These are phyloP conservation scores for Mucor ambiguus DNA, from an alignment of 371 early-diverging fungal species.

Conservation along the genomic window DNA sequence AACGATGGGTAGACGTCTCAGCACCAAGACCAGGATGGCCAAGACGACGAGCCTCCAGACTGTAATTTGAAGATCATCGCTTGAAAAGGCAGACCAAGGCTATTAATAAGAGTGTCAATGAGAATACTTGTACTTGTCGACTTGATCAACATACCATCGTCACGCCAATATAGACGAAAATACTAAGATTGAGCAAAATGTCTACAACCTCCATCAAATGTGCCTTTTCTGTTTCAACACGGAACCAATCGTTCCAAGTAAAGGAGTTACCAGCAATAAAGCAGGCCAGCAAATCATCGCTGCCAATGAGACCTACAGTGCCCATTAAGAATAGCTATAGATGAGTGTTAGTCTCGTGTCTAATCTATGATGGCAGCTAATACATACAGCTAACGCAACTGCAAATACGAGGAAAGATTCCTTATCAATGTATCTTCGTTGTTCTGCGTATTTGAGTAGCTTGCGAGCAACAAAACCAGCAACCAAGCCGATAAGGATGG, in stretches of 20 bases:
- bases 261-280: slow-evolving; percentile 92
- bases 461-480: slow-evolving; percentile 78
- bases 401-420: slow-evolving; percentile 90
- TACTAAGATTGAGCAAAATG: slow-evolving; percentile 80
- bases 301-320: slow-evolving; percentile 71
- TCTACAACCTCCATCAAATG: slow-evolving; percentile 89
- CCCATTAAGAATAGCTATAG: slow-evolving; percentile 75
- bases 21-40: slow-evolving; percentile 70
- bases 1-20: slow-evolving; percentile 84
- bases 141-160: slow-evolving; percentile 51
- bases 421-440: slow-evolving; percentile 80
- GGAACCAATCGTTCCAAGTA: slow-evolving; percentile 91
- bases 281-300: slow-evolving; percentile 90
- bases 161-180: slow-evolving; percentile 92
- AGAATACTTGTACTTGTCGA: neutral
- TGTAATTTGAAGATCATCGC: slow-evolving; percentile 39
- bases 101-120: neutral
- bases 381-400: slow-evolving; percentile 78
- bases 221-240: slow-evolving; percentile 75
- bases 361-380: neutral
- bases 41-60: slow-evolving; percentile 71
- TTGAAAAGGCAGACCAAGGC: slow-evolving; percentile 71
- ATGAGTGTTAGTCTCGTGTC: neutral
- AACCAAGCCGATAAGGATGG: slow-evolving; percentile 76
- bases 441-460: slow-evolving; percentile 69